Evolutionary conservation across 345 rosid genomes (phyloP).

Genomic region (Euphorbia pulcherrima): DNA sequence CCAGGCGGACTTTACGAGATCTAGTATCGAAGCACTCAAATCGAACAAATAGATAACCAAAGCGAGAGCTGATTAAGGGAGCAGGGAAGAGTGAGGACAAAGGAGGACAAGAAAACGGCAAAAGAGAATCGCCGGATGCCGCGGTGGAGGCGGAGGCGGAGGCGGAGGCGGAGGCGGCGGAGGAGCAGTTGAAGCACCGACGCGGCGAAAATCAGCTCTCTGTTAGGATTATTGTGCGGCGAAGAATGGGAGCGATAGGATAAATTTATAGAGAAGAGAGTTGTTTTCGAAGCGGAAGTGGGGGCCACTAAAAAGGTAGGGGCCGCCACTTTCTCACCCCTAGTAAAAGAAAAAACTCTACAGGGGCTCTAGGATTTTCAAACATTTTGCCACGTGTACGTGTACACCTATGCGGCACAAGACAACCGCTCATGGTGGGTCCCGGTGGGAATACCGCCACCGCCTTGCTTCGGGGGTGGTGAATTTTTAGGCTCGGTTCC

Average conservation of each 20-base stretch:
- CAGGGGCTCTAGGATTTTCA: constrained; percentile 26
- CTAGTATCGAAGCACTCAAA: constrained; percentile 17
- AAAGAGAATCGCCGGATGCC: not conserved
- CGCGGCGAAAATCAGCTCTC: not conserved
- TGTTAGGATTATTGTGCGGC: not conserved
- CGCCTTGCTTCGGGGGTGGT: not conserved
- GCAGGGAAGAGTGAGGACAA: not conserved
- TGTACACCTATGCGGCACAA: constrained; percentile 48
- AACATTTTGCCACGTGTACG: constrained; percentile 35
- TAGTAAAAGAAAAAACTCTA: constrained; percentile 2
- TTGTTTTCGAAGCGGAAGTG: not conserved
- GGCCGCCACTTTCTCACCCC: not conserved
- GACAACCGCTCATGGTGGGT: constrained; percentile 53
- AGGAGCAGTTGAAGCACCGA: constrained; percentile 16
- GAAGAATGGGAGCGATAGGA: not conserved
- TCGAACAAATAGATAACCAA: not conserved
- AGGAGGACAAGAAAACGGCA: too few relatives aligned
- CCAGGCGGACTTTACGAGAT: constrained; percentile 34
- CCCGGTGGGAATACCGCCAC: constrained; percentile 14
- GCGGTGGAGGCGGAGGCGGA: not conserved
- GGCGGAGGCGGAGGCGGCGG: not conserved
- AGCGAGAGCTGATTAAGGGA: not conserved
- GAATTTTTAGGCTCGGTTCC: constrained; percentile 39
- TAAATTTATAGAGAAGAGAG: constrained; percentile 29
- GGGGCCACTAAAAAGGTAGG: not conserved